Evolutionary conservation across 495 filamentous ascomycete species (phyloP).

Genomic region (Polyplosphaeria fusca): DNA sequence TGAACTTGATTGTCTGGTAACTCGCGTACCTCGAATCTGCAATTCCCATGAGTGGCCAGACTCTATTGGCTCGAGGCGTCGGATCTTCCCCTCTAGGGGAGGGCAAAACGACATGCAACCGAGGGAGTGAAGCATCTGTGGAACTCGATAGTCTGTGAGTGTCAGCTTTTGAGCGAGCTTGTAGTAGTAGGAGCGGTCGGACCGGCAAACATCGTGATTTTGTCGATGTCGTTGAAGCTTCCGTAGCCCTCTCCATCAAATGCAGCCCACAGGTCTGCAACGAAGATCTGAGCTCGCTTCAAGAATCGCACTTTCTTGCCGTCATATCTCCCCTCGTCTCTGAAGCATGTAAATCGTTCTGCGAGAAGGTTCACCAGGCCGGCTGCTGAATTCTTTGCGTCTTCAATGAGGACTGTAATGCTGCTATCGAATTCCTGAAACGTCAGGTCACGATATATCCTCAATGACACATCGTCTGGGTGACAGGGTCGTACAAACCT

Average conservation of each 20-base stretch:
- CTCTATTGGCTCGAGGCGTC: slow-evolving; percentile 58
- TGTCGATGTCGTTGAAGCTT: slow-evolving; percentile 84
- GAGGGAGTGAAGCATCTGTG: slow-evolving; percentile 84
- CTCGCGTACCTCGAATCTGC: slow-evolving; percentile 67
- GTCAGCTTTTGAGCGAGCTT: not conserved
- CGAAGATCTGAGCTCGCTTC: slow-evolving; percentile 92
- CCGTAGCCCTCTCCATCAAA: slow-evolving; percentile 80
- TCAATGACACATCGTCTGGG: not conserved
- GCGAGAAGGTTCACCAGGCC: slow-evolving; percentile 78
- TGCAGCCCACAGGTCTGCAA: slow-evolving; percentile 93
- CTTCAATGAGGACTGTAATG: slow-evolving; percentile 69
- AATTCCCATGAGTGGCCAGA: slow-evolving; percentile 78
- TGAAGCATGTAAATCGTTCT: slow-evolving; percentile 78
- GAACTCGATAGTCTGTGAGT: slow-evolving; percentile 79
- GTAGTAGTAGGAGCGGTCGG: slow-evolving; percentile 23
- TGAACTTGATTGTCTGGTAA: not conserved
- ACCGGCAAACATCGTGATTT: slow-evolving; percentile 95
- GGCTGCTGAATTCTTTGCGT: slow-evolving; percentile 75
- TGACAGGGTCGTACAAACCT: slow-evolving; percentile 54
- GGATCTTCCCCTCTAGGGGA: slow-evolving; percentile 66
- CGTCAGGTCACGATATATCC: slow-evolving; percentile 32
- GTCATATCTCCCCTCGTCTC: slow-evolving; percentile 72
- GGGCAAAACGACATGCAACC: slow-evolving; percentile 83
- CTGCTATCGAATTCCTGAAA: slow-evolving; percentile 73
- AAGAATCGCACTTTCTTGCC: slow-evolving; percentile 73